Conservation (phyloP, 305 asterid species). For the Solanum hybrid region DNA sequence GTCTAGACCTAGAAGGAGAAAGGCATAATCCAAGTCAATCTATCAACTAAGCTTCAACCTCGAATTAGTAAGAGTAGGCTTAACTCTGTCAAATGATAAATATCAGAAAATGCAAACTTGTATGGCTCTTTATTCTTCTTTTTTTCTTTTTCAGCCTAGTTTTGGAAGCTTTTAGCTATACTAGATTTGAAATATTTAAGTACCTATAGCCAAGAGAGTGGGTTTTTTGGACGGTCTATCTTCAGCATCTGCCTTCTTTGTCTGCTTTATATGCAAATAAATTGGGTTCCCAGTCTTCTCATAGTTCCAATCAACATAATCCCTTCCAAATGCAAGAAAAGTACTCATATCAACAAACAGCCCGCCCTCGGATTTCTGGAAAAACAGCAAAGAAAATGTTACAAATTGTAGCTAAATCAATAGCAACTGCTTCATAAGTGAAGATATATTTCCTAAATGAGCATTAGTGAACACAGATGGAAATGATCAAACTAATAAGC, state of each 20-base stretch:
- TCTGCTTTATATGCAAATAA: constrained; percentile 79
- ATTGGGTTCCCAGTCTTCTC: constrained; percentile 86
- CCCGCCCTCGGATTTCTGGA: constrained; percentile 88
- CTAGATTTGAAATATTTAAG: background rate
- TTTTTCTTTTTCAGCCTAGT: background rate
- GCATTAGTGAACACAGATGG: background rate
- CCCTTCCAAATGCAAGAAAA: constrained; percentile 93
- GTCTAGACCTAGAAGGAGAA: constrained; percentile 51
- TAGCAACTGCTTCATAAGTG: background rate
- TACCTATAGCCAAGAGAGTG: constrained; percentile 92
- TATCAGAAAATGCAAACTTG: background rate
- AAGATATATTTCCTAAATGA: background rate
- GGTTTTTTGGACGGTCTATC: constrained; percentile 95
- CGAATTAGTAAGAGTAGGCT: background rate
- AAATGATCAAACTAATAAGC: background rate
- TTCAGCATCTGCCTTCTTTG: constrained; percentile 51
- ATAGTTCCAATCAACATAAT: constrained; percentile 80
- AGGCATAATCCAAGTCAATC: background rate
- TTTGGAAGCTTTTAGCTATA: background rate
- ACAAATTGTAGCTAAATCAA: background rate
- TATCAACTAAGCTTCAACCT: background rate
- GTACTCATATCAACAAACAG: constrained; percentile 82
- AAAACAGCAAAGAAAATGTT: background rate
- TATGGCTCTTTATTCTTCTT: background rate
- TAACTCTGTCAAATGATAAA: background rate